A percentile compares a stretch with the other conserved stretches of the same genome.
These are phyloP conservation scores for Lophium mytilinum DNA, from an alignment of 495 filamentous ascomycete genomes.

Conservation along the genomic window DNA sequence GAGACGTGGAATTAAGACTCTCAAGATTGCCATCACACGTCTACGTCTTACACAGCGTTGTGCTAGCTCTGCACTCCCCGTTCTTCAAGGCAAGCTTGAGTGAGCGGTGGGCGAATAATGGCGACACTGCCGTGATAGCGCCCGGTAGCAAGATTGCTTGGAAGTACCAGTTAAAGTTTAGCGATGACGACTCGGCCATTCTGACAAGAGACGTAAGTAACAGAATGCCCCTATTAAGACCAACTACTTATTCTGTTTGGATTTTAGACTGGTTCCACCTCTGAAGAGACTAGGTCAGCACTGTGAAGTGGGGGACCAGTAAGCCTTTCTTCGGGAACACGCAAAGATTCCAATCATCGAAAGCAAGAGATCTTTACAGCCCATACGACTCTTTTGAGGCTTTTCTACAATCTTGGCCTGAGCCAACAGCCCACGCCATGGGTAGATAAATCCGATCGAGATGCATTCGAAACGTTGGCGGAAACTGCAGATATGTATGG, in stretches of 20 bases:
- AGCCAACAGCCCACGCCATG: too few species aligned
- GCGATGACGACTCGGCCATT: neutral
- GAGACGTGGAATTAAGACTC: neutral
- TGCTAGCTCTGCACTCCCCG: conserved; percentile 1
- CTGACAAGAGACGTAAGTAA: neutral
- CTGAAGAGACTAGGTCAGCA: too few species aligned
- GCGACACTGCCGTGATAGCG: neutral
- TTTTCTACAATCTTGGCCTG: neutral
- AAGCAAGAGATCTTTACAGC: too few species aligned
- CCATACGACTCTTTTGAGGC: neutral
- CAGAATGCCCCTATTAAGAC: too few species aligned
- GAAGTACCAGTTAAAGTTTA: neutral
- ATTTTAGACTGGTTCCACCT: too few species aligned
- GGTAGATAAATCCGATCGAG: too few species aligned
- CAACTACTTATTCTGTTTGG: too few species aligned
- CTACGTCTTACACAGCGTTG: conserved; percentile 2
- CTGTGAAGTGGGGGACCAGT: too few species aligned
- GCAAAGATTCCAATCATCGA: too few species aligned
- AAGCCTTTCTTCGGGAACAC: too few species aligned
- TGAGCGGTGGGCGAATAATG: neutral
- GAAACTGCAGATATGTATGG: neutral
- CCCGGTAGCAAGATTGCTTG: neutral
- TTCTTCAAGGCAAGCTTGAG: conserved; percentile 7
- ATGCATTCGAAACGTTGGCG: too few species aligned
- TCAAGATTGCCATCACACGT: neutral